A percentile compares a stretch with the other conserved stretches of the same genome.
phyloP scores from a whole-genome alignment of 805 yeast genomes.

The Lachancea nothofagi region DNA sequence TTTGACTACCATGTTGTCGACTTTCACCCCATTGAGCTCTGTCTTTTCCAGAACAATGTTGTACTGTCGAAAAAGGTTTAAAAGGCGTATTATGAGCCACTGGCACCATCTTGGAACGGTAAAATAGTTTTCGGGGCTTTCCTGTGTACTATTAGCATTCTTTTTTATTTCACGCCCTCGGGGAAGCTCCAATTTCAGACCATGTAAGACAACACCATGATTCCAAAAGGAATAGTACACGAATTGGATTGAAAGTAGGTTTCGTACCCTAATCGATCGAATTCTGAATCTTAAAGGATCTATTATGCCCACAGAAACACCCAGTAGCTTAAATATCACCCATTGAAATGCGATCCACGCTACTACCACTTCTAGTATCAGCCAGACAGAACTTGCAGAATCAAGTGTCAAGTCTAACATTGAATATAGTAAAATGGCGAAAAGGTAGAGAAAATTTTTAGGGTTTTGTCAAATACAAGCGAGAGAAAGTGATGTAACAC shows the following conservation, averaged over 20 bases:
- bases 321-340: conserved; percentile 6
- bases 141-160: conserved; percentile 1
- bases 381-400: not conserved
- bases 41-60: conserved; percentile 8
- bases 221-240: conserved; percentile 11
- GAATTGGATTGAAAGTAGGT: conserved; percentile 1
- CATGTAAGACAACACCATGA: conserved; percentile 7
- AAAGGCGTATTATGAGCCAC: conserved; percentile 2
- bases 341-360: conserved; percentile 4
- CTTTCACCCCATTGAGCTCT: conserved; percentile 2
- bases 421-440: not conserved
- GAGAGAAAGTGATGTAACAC: too few relatives aligned
- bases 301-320: conserved; percentile 8
- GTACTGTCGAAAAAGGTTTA: conserved; percentile 4
- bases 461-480: too few relatives aligned
- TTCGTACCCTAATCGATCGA: conserved; percentile 2
- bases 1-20: conserved; percentile 1
- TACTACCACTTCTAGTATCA: not conserved
- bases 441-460: too few relatives aligned
- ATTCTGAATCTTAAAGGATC: conserved; percentile 8
- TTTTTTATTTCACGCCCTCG: not conserved
- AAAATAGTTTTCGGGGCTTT: conserved; percentile 5
- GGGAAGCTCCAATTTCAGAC: conserved; percentile 4
- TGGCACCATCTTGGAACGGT: conserved; percentile 8
- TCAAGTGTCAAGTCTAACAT: not conserved